Conservation (phyloP, 371 early-diverging fungal species). For the Mucor mucedo region DNA sequence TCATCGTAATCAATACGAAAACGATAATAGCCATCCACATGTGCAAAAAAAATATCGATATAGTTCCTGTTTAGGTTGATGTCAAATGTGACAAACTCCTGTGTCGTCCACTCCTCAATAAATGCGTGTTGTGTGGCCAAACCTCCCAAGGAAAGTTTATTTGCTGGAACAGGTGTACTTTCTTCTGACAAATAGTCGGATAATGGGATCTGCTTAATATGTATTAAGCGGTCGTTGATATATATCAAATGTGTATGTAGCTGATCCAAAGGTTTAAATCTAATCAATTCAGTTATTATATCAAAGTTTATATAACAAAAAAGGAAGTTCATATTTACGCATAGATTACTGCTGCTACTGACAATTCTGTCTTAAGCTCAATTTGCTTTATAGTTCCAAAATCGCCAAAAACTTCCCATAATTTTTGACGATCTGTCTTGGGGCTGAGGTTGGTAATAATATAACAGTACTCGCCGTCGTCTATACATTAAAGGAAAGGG, state of each 20-base stretch:
- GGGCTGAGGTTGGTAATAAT: slow-evolving; percentile 8
- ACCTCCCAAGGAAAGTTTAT: slow-evolving; percentile 32
- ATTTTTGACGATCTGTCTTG: not conserved
- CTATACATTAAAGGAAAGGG: not conserved
- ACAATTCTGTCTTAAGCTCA: not conserved
- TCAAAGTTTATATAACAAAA: not conserved
- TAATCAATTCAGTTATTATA: not conserved
- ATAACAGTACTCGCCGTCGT: slow-evolving; percentile 7
- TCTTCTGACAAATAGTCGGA: slow-evolving; percentile 4
- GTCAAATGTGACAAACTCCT: slow-evolving; percentile 28
- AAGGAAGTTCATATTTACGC: not conserved
- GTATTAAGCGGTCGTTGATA: slow-evolving; percentile 2
- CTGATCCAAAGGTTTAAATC: slow-evolving; percentile 13
- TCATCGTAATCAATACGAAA: slow-evolving; percentile 21
- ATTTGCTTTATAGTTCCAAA: slow-evolving; percentile 13
- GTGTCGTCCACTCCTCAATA: slow-evolving; percentile 35
- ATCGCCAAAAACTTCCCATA: slow-evolving; percentile 12
- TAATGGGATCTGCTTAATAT: not conserved
- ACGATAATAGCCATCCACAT: slow-evolving; percentile 28
- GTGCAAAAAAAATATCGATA: slow-evolving; percentile 33
- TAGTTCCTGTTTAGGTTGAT: slow-evolving; percentile 30
- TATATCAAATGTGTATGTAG: slow-evolving; percentile 15
- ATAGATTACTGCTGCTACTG: not conserved
- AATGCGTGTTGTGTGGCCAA: slow-evolving; percentile 20
- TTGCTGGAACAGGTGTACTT: slow-evolving; percentile 6